Evolutionary conservation across 345 rosid genomes (phyloP).

Genomic region (Microcos paniculata): DNA sequence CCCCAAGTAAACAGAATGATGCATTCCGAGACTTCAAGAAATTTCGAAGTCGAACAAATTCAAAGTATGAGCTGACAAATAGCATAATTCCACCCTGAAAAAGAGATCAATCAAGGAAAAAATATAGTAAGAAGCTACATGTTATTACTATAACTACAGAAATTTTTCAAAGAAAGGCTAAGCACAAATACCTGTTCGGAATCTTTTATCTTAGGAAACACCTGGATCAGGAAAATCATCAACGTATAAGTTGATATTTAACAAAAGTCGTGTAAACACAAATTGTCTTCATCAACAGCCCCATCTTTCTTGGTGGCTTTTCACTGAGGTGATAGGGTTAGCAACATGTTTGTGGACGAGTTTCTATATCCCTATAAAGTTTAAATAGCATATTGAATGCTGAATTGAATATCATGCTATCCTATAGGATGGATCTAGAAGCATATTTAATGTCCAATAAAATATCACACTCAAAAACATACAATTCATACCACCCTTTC

Average conservation of each 20-base stretch:
- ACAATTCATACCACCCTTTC: neutral
- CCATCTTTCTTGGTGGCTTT: neutral
- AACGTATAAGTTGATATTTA: neutral
- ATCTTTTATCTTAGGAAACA: constrained; percentile 91
- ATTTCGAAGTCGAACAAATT: constrained; percentile 77
- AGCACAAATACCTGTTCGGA: constrained; percentile 58
- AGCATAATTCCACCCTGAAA: constrained; percentile 87
- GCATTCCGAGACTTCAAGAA: constrained; percentile 85
- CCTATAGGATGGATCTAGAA: neutral
- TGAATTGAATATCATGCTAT: neutral
- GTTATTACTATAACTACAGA: neutral
- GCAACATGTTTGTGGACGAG: neutral
- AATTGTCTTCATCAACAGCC: neutral
- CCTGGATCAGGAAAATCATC: constrained; percentile 50
- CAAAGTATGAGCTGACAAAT: constrained; percentile 83
- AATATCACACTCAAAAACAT: neutral
- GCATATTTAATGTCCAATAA: neutral
- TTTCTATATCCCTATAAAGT: neutral
- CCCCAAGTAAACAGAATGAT: constrained; percentile 84
- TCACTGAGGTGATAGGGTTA: neutral
- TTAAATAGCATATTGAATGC: neutral
- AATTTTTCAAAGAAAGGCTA: constrained; percentile 3
- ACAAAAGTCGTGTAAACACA: constrained; percentile 6
- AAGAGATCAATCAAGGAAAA: neutral
- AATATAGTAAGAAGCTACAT: neutral